phyloP scores from a whole-genome alignment of 2,329 filamentous ascomycete species.

The Fusarium nanum region DNA sequence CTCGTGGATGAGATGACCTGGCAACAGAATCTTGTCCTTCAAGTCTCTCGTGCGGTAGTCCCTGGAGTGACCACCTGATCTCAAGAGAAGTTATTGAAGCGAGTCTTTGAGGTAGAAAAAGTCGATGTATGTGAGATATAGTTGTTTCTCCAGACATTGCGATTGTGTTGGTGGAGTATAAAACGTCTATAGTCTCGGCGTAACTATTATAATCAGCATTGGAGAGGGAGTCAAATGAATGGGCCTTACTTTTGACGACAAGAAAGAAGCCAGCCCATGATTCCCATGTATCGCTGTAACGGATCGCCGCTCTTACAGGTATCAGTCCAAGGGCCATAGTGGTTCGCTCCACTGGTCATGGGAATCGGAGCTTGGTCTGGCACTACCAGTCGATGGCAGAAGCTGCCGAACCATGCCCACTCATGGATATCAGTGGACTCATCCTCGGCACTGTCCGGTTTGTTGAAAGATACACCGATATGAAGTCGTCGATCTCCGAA shows the following conservation, averaged over 20 bases:
- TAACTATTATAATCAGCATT: not conserved
- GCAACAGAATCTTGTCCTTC: not conserved
- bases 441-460: not conserved
- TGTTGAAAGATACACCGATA: not conserved
- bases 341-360: too few relatives aligned
- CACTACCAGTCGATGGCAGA: not conserved
- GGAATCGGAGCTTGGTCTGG: not conserved
- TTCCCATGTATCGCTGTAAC: fast-evolving
- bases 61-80: not conserved
- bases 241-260: constrained; percentile 10
- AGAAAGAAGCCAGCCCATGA: not conserved
- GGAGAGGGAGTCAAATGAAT: too few relatives aligned
- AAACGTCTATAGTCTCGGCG: not conserved
- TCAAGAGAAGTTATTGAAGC: not conserved
- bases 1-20: not conserved
- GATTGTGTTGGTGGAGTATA: constrained; percentile 5
- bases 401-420: not conserved
- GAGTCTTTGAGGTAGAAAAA: not conserved
- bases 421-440: not conserved
- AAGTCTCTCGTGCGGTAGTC: not conserved
- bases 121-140: not conserved
- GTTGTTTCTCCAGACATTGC: not conserved
- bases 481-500: constrained; percentile 2
- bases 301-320: not conserved
- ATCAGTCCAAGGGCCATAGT: not conserved